These are phyloP conservation scores for Candida argentea DNA, from an alignment of 805 yeast species.

Conservation along the genomic window DNA sequence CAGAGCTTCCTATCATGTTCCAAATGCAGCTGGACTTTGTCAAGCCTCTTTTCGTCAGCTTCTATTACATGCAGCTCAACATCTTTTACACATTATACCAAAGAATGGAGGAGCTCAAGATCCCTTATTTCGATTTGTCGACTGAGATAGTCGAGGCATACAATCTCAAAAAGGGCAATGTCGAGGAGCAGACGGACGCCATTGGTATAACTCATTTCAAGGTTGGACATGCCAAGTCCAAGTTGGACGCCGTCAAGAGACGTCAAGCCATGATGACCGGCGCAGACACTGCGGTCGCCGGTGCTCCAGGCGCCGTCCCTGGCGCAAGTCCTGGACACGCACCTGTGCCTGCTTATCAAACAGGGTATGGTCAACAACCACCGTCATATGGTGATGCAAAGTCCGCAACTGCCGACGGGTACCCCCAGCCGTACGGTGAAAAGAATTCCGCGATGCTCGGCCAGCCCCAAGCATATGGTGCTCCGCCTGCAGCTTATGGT, in stretches of 20 bases:
- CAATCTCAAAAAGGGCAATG: constrained; percentile 72
- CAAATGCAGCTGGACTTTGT: constrained; percentile 86
- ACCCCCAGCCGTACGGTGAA: constrained; percentile 1
- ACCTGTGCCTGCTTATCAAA: constrained; percentile 6
- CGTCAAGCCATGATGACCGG: constrained; percentile 42
- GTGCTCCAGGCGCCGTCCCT: constrained; percentile 4
- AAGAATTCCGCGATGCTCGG: no score
- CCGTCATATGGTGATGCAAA: constrained; percentile 17
- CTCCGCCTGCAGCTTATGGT: constrained; percentile 7
- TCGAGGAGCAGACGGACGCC: constrained; percentile 82
- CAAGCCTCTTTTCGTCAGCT: constrained; percentile 85
- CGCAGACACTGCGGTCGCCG: constrained; percentile 13
- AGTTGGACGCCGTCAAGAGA: constrained; percentile 74
- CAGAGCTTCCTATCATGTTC: constrained; percentile 81
- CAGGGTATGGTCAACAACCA: constrained; percentile 10
- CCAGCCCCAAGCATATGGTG: constrained; percentile 5
- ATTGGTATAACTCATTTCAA: constrained; percentile 88
- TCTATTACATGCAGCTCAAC: constrained; percentile 96
- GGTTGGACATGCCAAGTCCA: constrained; percentile 76
- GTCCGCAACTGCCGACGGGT: constrained; percentile 6
- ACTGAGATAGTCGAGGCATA: constrained; percentile 80
- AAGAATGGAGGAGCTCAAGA: constrained; percentile 91
- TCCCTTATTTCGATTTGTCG: constrained; percentile 85
- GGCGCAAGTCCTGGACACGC: constrained; percentile 16
- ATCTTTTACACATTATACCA: constrained; percentile 87